phyloP scores from a whole-genome alignment of 176 grass and related monocot genomes.

The Urochloa ruziziensis region DNA sequence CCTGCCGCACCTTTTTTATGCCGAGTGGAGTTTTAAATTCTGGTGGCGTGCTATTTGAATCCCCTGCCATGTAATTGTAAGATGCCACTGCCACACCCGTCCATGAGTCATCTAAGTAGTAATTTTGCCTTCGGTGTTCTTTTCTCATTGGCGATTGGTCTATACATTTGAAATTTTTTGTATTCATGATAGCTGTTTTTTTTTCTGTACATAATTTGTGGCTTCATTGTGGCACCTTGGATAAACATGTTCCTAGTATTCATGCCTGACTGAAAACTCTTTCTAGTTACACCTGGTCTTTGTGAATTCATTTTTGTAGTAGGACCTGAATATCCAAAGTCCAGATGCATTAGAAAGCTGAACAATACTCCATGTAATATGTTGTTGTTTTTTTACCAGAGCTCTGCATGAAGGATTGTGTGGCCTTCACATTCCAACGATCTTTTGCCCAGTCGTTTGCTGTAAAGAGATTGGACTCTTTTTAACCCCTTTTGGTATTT shows the following conservation, averaged over 20 bases:
- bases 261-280: neutral
- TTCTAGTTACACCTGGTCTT: neutral
- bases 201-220: neutral
- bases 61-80: neutral
- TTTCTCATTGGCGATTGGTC: neutral
- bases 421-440: neutral
- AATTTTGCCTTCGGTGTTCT: neutral
- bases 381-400: slow-evolving; percentile 16
- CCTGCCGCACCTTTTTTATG: neutral
- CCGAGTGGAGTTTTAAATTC: slow-evolving; percentile 1
- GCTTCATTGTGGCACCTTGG: neutral
- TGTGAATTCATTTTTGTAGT: neutral
- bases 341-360: neutral
- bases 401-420: neutral
- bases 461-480: neutral
- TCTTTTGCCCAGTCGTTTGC: neutral
- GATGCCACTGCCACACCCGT: neutral
- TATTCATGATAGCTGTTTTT: neutral
- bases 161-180: slow-evolving; percentile 4
- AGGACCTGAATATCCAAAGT: neutral
- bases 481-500: neutral
- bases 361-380: slow-evolving; percentile 1
- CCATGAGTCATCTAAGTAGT: neutral
- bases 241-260: neutral
- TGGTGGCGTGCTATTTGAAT: neutral